phyloP scores from a whole-genome alignment of 192 early-diverging fungal species.

The Coemansia sp. region DNA sequence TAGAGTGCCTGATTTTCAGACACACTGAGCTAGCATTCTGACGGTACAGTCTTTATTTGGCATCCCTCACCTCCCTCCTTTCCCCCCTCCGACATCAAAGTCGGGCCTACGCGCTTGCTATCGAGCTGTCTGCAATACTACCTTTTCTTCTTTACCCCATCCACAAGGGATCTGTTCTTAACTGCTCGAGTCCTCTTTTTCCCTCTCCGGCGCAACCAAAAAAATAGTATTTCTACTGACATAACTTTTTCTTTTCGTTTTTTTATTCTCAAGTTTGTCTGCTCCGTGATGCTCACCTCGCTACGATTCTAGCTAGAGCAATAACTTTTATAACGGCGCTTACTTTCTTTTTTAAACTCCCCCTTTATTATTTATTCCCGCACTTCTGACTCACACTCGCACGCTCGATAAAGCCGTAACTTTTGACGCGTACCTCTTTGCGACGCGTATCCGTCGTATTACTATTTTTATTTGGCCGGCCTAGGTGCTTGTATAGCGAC shows the following conservation, averaged over 20 bases:
- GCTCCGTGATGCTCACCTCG: background rate
- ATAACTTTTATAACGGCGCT: conserved; percentile 15
- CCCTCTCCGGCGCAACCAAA: conserved; percentile 1
- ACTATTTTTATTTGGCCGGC: background rate
- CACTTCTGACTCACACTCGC: background rate
- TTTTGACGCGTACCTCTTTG: background rate
- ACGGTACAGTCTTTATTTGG: background rate
- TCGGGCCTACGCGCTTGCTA: background rate
- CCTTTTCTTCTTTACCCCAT: conserved; percentile 2
- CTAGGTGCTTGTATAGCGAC: background rate
- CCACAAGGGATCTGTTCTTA: conserved; percentile 4
- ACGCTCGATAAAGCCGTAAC: conserved; percentile 5
- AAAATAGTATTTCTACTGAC: conserved; percentile 11
- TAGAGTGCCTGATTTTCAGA: conserved; percentile 10
- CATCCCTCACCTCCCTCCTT: background rate
- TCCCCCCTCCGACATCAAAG: background rate
- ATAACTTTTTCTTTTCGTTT: background rate
- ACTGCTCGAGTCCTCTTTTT: conserved; percentile 2
- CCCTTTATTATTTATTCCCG: conserved; percentile 7
- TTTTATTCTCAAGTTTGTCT: background rate
- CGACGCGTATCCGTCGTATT: background rate
- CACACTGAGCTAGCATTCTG: conserved; percentile 7
- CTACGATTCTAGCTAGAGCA: background rate
- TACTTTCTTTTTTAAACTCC: background rate
- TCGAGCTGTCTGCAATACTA: background rate